Evolutionary conservation across 116 monocot species (phyloP).

Genomic region (Dioscorea cayenensis): DNA sequence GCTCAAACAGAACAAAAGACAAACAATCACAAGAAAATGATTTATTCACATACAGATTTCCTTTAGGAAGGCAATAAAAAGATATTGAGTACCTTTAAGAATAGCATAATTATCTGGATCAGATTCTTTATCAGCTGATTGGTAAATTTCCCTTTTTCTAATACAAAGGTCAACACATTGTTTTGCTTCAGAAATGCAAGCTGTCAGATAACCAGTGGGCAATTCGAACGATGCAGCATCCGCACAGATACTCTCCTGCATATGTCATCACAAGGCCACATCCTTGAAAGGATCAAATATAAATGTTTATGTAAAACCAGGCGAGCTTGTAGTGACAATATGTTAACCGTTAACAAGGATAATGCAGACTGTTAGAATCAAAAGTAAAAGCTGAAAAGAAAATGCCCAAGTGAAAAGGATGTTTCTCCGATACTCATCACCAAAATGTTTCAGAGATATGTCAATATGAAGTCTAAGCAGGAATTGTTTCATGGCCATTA

Average conservation of each 20-base stretch:
- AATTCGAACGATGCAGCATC: slow-evolving; percentile 98
- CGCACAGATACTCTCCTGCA: slow-evolving; percentile 89
- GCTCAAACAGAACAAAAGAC: too few relatives aligned
- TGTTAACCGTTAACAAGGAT: too few relatives aligned
- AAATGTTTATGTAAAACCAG: not conserved
- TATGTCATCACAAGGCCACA: slow-evolving; percentile 13
- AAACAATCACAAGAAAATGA: not conserved
- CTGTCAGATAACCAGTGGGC: slow-evolving; percentile 49
- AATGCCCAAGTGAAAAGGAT: too few relatives aligned
- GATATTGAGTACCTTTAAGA: slow-evolving; percentile 55
- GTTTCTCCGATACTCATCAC: too few relatives aligned
- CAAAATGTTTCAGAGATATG: not conserved
- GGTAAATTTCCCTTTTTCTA: slow-evolving; percentile 49
- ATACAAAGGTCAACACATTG: slow-evolving; percentile 62
- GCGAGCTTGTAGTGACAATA: too few relatives aligned
- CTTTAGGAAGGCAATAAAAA: not conserved
- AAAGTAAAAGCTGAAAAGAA: too few relatives aligned
- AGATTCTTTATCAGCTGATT: slow-evolving; percentile 66
- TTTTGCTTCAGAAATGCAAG: slow-evolving; percentile 90
- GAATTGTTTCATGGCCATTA: slow-evolving; percentile 16
- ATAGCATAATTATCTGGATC: slow-evolving; percentile 97
- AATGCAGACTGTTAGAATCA: too few relatives aligned
- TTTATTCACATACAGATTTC: not conserved
- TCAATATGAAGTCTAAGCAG: not conserved
- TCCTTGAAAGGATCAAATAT: not conserved